Evolutionary conservation across 1,139 yeast species (phyloP).

Genomic region (Saccharomyces hybrid): DNA sequence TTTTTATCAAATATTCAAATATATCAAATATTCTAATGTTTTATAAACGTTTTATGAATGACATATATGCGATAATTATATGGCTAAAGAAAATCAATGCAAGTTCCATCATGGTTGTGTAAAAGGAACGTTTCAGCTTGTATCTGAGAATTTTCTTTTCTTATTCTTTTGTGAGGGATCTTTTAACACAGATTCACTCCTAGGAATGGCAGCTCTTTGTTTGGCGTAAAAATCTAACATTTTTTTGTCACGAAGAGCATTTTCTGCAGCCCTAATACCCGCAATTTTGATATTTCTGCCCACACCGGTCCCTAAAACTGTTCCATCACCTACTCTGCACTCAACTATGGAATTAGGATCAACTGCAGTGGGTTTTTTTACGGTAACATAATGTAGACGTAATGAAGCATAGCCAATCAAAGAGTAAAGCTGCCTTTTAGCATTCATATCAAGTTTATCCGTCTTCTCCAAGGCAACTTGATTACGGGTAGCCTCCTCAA

Average conservation of each 20-base stretch:
- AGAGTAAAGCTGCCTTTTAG: slow-evolving; percentile 67
- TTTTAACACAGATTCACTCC: slow-evolving; percentile 36
- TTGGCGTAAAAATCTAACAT: slow-evolving; percentile 58
- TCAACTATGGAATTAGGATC: slow-evolving; percentile 47
- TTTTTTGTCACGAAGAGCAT: slow-evolving; percentile 51
- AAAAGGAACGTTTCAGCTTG: not conserved
- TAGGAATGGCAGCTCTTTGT: slow-evolving; percentile 54
- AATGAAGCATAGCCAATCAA: slow-evolving; percentile 67
- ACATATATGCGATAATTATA: not conserved
- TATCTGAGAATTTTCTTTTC: not conserved
- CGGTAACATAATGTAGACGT: slow-evolving; percentile 57
- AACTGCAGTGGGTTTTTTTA: slow-evolving; percentile 47
- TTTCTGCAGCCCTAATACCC: slow-evolving; percentile 63
- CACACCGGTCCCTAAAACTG: slow-evolving; percentile 53
- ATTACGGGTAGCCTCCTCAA: slow-evolving; percentile 33
- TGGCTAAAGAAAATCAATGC: not conserved
- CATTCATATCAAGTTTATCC: slow-evolving; percentile 29
- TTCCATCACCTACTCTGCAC: slow-evolving; percentile 56
- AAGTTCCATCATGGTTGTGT: not conserved
- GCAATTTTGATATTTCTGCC: slow-evolving; percentile 61
- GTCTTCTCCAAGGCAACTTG: slow-evolving; percentile 19
- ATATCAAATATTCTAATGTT: not conserved
- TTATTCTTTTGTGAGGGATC: not conserved
- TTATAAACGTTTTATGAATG: not conserved
- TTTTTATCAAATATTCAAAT: no score